Conservation (phyloP, 2,329 filamentous ascomycete species). For the Fusarium nodosum region DNA sequence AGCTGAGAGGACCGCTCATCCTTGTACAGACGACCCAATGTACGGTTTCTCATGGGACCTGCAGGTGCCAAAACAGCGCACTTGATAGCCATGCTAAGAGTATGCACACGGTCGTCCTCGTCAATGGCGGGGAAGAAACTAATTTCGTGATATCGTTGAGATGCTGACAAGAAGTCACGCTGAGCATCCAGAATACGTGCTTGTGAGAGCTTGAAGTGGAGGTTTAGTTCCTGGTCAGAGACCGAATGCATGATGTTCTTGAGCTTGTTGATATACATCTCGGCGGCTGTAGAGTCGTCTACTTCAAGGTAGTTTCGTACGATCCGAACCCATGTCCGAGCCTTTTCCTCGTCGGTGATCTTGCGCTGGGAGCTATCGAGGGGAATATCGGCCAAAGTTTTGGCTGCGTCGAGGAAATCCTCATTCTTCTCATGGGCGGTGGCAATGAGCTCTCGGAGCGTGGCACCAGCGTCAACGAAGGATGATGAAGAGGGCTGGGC, state of each 20-base stretch:
- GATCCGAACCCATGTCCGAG: constrained; percentile 90
- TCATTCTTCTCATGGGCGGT: constrained; percentile 86
- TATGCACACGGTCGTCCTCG: constrained; percentile 86
- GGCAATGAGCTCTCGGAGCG: constrained; percentile 84
- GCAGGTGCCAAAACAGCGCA: constrained; percentile 94
- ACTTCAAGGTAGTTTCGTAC: constrained; percentile 94
- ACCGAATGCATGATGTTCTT: constrained; percentile 91
- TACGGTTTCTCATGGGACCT: constrained; percentile 84
- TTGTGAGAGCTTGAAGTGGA: constrained; percentile 92
- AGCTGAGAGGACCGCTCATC: constrained; percentile 85
- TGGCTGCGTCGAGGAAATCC: constrained; percentile 83
- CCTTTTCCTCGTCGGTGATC: constrained; percentile 85
- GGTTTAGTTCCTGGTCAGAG: constrained; percentile 76
- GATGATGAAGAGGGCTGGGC: constrained; percentile 73
- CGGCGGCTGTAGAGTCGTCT: constrained; percentile 87
- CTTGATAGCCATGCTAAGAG: constrained; percentile 87
- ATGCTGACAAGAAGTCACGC: constrained; percentile 88
- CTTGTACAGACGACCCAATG: constrained; percentile 88
- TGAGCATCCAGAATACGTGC: constrained; percentile 94
- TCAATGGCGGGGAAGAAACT: constrained; percentile 83
- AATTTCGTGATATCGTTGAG: constrained; percentile 88
- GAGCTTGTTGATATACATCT: constrained; percentile 91
- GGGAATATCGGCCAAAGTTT: constrained; percentile 83
- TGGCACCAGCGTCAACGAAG: constrained; percentile 87
- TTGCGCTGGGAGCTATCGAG: constrained; percentile 90